Percentiles rank a stretch among this genome's conserved stretches.
phyloP scores from a whole-genome alignment of 495 filamentous ascomycete species.

The Penicillium herquei region DNA sequence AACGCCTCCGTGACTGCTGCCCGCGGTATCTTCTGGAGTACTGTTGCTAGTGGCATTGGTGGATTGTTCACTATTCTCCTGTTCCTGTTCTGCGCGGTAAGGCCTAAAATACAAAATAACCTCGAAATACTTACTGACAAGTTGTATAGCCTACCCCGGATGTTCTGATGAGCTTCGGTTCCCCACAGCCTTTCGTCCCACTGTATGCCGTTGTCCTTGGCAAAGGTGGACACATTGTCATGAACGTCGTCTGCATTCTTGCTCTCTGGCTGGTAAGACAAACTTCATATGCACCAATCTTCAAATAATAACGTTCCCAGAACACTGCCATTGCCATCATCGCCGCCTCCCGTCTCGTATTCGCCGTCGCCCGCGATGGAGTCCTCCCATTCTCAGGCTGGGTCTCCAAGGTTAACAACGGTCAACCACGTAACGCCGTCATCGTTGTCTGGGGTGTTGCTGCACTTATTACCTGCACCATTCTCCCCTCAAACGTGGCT shows the following conservation, averaged over 20 bases:
- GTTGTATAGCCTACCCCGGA: constrained; percentile 34
- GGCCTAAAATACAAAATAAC: constrained; percentile 10
- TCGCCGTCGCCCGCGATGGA: constrained; percentile 55
- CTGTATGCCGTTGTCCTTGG: constrained; percentile 53
- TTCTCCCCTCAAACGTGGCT: constrained; percentile 51
- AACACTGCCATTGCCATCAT: constrained; percentile 56
- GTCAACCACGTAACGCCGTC: constrained; percentile 54
- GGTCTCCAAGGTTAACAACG: constrained; percentile 50
- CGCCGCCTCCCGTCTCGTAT: constrained; percentile 55
- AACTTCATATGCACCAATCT: background rate
- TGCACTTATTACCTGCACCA: constrained; percentile 50
- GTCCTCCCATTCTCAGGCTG: constrained; percentile 56
- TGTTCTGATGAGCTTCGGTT: constrained; percentile 42
- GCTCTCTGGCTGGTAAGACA: constrained; percentile 46
- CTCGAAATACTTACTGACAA: no score
- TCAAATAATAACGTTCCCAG: constrained; percentile 20
- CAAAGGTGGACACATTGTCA: constrained; percentile 52
- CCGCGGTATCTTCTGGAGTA: constrained; percentile 56
- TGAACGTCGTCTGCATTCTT: constrained; percentile 52
- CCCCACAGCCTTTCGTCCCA: constrained; percentile 53
- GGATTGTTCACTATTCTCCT: constrained; percentile 52
- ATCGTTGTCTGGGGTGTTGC: constrained; percentile 53
- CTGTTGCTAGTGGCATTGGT: constrained; percentile 49
- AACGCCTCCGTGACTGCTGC: constrained; percentile 53
- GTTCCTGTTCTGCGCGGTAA: constrained; percentile 54